Evolutionary conservation across 495 filamentous ascomycete species (phyloP), one percentile per base, ranked within the genome.

Genomic region (Cercophora sp.): DNA sequence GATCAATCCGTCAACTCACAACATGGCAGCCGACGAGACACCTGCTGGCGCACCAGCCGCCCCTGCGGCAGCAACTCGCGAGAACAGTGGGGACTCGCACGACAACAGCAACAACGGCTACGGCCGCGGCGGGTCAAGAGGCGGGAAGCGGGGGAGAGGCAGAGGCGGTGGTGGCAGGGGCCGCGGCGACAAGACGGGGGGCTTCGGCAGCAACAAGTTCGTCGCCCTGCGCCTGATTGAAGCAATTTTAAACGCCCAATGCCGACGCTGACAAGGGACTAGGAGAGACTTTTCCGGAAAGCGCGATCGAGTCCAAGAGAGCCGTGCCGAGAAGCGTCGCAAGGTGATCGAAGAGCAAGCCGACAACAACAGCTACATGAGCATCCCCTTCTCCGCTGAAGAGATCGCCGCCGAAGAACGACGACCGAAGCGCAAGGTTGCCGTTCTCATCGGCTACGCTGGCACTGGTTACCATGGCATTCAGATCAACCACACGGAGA

Each of bases 381-480:
- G 64, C 64, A 74, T 74, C 27, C 55, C 63, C 39, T 77, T 76
- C 26, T 59, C 68, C 48, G 51, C 69, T 48, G 89, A 91, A 52
- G 91, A 95, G 70, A 90, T 96, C 53, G 86, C 84, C 4, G 80
- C 79, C 29, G 91, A 98, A 67, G 83, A 84, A 60, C 81, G 91
- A 42, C 85, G 83, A 41, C 93, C 93, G 3, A 97, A 98, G 74
- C 83, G 87, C 63, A 98, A 98, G 71, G 93, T 94, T 22, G 94
- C 93, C 16, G 87, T 98, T 13, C 67, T 97, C 74, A 81, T 98
- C 55, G 92, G 94, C 5, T 98, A 98, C 65, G 89, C 89, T 19
- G 93, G 93, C 22, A 94, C 87, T n/a, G 94, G 94, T 11, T 98
- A 98, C 70, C 90, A 88, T 69, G 93, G 93, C 52, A 91, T 98